These are phyloP conservation scores for Apiospora rasikravindrae DNA, from an alignment of 2,329 filamentous ascomycete genomes.

Conservation along the genomic window DNA sequence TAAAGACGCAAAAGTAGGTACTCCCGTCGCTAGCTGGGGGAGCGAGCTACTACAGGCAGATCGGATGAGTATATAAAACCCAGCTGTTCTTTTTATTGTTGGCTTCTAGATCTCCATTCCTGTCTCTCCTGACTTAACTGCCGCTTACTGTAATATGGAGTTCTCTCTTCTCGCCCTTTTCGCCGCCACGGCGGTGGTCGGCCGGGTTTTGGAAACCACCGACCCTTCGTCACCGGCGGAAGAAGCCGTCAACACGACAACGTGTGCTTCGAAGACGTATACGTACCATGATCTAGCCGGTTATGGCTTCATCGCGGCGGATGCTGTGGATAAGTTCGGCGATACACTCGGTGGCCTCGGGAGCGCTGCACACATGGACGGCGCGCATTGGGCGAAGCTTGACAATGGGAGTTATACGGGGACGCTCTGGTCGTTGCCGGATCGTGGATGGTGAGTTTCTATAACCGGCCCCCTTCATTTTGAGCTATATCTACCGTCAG, in stretches of 20 bases:
- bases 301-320: constrained; percentile 64
- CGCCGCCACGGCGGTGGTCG: not conserved
- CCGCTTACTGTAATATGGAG: not conserved
- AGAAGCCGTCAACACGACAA: constrained; percentile 33
- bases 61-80: not conserved
- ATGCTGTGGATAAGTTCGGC: constrained; percentile 68
- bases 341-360: constrained; percentile 74
- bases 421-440: constrained; percentile 66
- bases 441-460: constrained; percentile 65
- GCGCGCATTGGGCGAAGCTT: constrained; percentile 60
- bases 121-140: not conserved
- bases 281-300: constrained; percentile 71
- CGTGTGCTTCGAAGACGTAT: constrained; percentile 57
- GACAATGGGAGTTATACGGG: constrained; percentile 62
- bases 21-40: not conserved
- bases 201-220: not conserved
- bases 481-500: not conserved
- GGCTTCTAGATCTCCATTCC: not conserved
- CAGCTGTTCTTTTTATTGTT: not conserved
- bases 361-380: constrained; percentile 63
- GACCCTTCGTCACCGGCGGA: not conserved
- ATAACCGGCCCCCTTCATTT: not conserved
- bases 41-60: not conserved
- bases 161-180: not conserved
- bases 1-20: not conserved